Evolutionary conservation across 1,139 yeast genomes (phyloP), one percentile per base, ranked within the genome.

Genomic region (Zygosaccharomyces sapae): DNA sequence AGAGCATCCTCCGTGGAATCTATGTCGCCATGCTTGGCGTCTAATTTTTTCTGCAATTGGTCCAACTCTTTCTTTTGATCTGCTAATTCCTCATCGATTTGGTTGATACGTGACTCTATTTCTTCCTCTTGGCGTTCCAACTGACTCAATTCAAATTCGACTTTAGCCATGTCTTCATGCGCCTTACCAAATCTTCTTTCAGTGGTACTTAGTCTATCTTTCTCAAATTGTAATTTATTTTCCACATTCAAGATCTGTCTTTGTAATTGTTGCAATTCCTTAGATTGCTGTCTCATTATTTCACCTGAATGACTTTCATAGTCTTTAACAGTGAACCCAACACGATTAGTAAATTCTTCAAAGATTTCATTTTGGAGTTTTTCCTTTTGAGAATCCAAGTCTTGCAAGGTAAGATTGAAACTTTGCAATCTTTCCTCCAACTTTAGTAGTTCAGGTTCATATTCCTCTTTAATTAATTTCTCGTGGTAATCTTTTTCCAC

Each of bases 251-350:
- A 68, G 24, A 84, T 74, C 33, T 86, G 82, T 48, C 79, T 79
- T 29, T 76, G 69, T 53, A 76, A 79, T 55, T 80, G 81, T 2
- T 85, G 72, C 46, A 83, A 72, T 62, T 85, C 89, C 55, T 79
- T 81, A 1, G 85, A 75, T 48, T 81, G 76, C 37, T 75, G 73
- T 59, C 88, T 76, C 49, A 79, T 61, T 9, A 79, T 69, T 2
- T 80, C 71, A 8, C 92, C 90, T 50, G 84, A 87, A 22, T 77
- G 70, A 40, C 70, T 71, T 62, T 87, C 95, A 61, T 83, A 87
- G 40, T 82, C 88, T 45, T 74, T 72, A 40, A 86, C 79, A 53
- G 73, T 69, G 57, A 86, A 79, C 0, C 79, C 79, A 49, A 81
- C 69, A 46, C 68, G 71, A 1, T 62, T 50, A 50, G 89, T 83